These are phyloP conservation scores for Lipomyces mesembrius DNA, from an alignment of 805 yeast species.

Conservation along the genomic window DNA sequence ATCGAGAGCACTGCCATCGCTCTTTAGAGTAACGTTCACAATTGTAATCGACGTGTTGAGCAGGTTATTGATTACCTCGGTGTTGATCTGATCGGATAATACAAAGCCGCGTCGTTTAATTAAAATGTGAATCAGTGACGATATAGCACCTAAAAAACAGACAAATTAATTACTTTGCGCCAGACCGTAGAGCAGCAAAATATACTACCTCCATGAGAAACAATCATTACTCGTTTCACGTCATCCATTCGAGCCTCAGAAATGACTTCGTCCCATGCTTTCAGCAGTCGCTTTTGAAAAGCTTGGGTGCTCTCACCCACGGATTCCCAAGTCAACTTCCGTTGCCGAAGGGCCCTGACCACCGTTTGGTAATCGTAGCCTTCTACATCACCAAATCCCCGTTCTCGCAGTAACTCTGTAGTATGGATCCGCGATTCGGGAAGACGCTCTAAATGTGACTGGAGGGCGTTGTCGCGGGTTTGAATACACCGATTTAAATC, in stretches of 20 bases:
- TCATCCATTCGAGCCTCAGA: constrained; percentile 19
- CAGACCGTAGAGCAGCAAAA: not conserved
- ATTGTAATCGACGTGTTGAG: constrained; percentile 32
- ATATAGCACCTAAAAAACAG: constrained; percentile 22
- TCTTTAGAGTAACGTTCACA: constrained; percentile 17
- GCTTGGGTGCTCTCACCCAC: constrained; percentile 24
- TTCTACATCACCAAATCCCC: constrained; percentile 27
- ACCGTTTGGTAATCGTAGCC: constrained; percentile 18
- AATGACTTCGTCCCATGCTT: constrained; percentile 28
- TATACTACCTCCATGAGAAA: constrained; percentile 32
- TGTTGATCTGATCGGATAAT: constrained; percentile 19
- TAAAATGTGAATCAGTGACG: constrained; percentile 22
- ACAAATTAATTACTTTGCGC: not conserved
- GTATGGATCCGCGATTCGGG: constrained; percentile 17
- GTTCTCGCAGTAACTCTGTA: constrained; percentile 25
- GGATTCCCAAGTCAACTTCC: constrained; percentile 19
- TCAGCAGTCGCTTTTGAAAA: constrained; percentile 14
- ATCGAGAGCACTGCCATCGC: constrained; percentile 10
- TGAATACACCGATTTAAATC: constrained; percentile 30
- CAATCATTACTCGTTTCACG: constrained; percentile 21
- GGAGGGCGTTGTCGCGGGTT: constrained; percentile 29
- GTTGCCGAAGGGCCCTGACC: constrained; percentile 11
- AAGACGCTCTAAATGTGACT: constrained; percentile 5
- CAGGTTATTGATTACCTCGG: constrained; percentile 14
- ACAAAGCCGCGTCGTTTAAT: constrained; percentile 19